Evolutionary conservation across 768 basidiomycete species (phyloP).

Genomic region (Russula olivacea): DNA sequence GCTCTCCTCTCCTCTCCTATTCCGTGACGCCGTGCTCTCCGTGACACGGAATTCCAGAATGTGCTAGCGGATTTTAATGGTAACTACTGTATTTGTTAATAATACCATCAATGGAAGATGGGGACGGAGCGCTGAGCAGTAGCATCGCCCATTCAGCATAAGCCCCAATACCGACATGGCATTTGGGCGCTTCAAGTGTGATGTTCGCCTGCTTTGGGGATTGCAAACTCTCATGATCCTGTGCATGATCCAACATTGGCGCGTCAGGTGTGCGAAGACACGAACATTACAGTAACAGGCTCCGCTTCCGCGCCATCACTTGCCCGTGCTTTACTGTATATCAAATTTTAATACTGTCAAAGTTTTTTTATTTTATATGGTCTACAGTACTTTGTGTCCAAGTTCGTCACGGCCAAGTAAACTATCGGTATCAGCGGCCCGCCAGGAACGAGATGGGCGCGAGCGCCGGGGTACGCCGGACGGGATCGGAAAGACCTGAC

Average conservation of each 20-base stretch:
- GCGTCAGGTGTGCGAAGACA: neutral
- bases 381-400: too few species aligned
- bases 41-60: conserved; percentile 13
- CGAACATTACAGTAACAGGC: too few species aligned
- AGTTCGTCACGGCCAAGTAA: too few species aligned
- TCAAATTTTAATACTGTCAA: too few species aligned
- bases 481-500: too few species aligned
- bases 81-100: neutral
- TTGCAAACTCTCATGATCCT: neutral
- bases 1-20: neutral
- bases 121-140: neutral
- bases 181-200: neutral
- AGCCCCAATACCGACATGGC: neutral
- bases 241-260: neutral
- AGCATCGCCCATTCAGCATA: neutral
- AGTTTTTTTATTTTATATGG: too few species aligned
- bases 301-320: too few species aligned
- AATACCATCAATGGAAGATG: neutral
- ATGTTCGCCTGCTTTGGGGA: neutral
- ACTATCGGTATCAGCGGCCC: too few species aligned
- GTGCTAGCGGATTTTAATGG: neutral
- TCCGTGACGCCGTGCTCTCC: neutral
- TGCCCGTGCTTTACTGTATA: too few species aligned
- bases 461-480: too few species aligned
- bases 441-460: too few species aligned